A percentile compares a stretch with the other conserved stretches of the same genome.
These are phyloP conservation scores for Coccomyxa subellipsoidea DNA, from an alignment of 163 green algal species.

Conservation along the genomic window DNA sequence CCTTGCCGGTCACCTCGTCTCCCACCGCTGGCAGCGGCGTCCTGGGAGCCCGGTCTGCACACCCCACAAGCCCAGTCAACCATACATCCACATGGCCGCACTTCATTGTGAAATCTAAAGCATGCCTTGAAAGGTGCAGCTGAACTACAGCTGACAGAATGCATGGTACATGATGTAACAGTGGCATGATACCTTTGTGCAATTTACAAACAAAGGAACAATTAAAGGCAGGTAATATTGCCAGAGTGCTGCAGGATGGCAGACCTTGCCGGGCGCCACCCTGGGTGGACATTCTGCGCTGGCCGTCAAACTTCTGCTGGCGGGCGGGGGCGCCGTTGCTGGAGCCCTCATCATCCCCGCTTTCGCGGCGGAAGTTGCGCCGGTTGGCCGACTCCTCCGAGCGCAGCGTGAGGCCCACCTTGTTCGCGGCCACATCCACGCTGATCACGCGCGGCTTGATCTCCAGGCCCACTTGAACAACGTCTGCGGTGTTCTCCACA, in stretches of 20 bases:
- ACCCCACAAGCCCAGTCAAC: neutral
- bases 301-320: neutral
- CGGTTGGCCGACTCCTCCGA: neutral
- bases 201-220: no score
- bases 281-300: neutral
- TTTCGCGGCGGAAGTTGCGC: neutral
- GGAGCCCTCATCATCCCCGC: neutral
- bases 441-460: conserved; percentile 64
- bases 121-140: no score
- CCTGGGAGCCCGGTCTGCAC: neutral
- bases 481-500: conserved; percentile 59
- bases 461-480: conserved; percentile 51
- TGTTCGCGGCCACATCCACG: conserved; percentile 49
- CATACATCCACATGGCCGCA: no score
- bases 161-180: no score
- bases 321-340: neutral
- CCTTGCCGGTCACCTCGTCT: conserved; percentile 44
- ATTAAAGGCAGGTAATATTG: no score
- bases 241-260: no score
- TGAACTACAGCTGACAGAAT: neutral
- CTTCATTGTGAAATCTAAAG: no score
- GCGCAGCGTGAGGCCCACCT: conserved; percentile 56
- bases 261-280: neutral
- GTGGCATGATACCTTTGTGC: neutral
- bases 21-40: conserved; percentile 18